phyloP scores from a whole-genome alignment of 1,284 basidiomycete genomes.

The Sanguinoderma infundibulare region DNA sequence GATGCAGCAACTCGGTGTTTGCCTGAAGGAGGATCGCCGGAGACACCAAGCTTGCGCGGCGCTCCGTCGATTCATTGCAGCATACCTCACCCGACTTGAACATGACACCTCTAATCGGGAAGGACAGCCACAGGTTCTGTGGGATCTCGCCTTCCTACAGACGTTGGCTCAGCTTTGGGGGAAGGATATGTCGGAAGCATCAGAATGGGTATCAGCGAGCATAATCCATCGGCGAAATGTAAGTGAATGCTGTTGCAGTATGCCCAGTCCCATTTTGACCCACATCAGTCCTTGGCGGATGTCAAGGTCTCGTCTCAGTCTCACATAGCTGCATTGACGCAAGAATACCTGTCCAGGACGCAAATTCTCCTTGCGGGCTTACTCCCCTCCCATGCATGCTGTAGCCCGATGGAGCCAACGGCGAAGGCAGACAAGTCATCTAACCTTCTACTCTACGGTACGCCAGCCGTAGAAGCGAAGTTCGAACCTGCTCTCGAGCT shows the following conservation, averaged over 20 bases:
- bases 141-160: constrained; percentile 58
- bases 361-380: constrained; percentile 41
- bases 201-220: constrained; percentile 10
- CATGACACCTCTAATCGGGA: not conserved
- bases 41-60: constrained; percentile 41
- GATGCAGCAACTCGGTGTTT: constrained; percentile 56
- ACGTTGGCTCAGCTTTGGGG: constrained; percentile 17
- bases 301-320: constrained; percentile 4
- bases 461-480: constrained; percentile 38
- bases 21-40: constrained; percentile 41
- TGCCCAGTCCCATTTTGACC: not conserved
- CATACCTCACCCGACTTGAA: constrained; percentile 37
- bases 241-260: not conserved
- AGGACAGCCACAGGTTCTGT: constrained; percentile 17
- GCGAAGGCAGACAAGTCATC: constrained; percentile 27
- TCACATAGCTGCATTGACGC: constrained; percentile 15
- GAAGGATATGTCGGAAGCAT: not conserved
- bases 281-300: constrained; percentile 7
- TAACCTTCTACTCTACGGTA: constrained; percentile 32
- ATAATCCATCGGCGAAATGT: constrained; percentile 12
- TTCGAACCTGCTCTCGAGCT: constrained; percentile 43
- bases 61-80: constrained; percentile 46
- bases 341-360: constrained; percentile 34
- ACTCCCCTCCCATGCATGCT: constrained; percentile 33
- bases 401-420: constrained; percentile 10